A percentile compares a stretch with the other conserved stretches of the same genome.
phyloP scores from a whole-genome alignment of 257 asterid genomes.

The Primulina tabacum region DNA sequence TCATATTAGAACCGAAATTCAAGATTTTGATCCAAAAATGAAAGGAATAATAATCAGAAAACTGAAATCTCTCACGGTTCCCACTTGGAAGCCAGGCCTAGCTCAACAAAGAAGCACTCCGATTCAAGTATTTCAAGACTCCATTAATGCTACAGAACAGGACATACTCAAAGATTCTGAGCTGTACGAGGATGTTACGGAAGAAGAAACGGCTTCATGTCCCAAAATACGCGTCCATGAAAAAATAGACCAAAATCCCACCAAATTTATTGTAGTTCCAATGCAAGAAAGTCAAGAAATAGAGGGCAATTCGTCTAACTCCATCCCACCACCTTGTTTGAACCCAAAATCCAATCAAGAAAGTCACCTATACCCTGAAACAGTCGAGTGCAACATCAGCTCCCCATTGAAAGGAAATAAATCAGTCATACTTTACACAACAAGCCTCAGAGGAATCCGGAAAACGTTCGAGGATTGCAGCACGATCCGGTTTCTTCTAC shows the following conservation, averaged over 20 bases:
- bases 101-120: constrained; percentile 27
- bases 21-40: constrained; percentile 36
- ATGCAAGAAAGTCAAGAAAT: constrained; percentile 1
- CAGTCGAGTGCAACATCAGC: constrained; percentile 12
- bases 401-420: constrained; percentile 32
- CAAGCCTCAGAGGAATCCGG: constrained; percentile 73
- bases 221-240: constrained; percentile 12
- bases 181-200: constrained; percentile 19
- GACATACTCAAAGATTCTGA: constrained; percentile 6
- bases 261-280: constrained; percentile 9
- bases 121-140: constrained; percentile 23
- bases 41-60: constrained; percentile 47
- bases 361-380: constrained; percentile 8
- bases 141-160: constrained; percentile 26
- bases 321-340: constrained; percentile 9
- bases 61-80: constrained; percentile 42
- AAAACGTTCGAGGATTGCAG: constrained; percentile 76
- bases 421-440: constrained; percentile 58
- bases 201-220: constrained; percentile 12
- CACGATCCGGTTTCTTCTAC: constrained; percentile 47
- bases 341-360: constrained; percentile 19
- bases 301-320: constrained; percentile 2
- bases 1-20: not conserved
- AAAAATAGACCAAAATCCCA: constrained; percentile 2
- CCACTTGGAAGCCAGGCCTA: constrained; percentile 29